Percentiles rank a stretch among this genome's conserved stretches.
phyloP scores from a whole-genome alignment of 495 filamentous ascomycete genomes.

The Aspergillus asperescens region DNA sequence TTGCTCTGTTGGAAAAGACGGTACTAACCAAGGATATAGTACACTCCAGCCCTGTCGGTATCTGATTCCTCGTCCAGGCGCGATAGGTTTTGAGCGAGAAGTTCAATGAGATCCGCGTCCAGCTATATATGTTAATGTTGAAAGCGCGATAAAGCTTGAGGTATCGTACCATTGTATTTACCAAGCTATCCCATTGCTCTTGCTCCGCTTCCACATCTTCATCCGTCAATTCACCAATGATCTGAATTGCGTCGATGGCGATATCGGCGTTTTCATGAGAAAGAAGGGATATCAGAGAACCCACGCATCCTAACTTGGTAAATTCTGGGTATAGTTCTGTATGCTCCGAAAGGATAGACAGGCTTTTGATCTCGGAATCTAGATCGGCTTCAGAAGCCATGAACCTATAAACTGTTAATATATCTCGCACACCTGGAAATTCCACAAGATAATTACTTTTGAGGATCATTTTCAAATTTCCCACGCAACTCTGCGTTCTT shows the following conservation, averaged over 20 bases:
- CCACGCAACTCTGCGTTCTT: slow-evolving; percentile 91
- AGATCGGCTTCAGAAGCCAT: slow-evolving; percentile 86
- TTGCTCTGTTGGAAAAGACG: neutral
- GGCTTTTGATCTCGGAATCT: slow-evolving; percentile 80
- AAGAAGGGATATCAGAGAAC: slow-evolving; percentile 70
- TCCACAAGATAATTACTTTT: slow-evolving; percentile 58
- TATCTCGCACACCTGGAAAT: neutral
- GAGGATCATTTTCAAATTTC: slow-evolving; percentile 77
- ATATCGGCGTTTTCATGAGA: slow-evolving; percentile 98
- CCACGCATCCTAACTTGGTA: slow-evolving; percentile 68
- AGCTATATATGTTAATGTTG: slow-evolving; percentile 38
- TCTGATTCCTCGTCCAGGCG: slow-evolving; percentile 77
- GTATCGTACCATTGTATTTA: slow-evolving; percentile 64
- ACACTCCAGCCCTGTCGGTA: slow-evolving; percentile 75
- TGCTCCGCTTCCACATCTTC: slow-evolving; percentile 85
- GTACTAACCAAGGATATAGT: slow-evolving; percentile 64
- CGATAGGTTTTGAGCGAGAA: slow-evolving; percentile 79
- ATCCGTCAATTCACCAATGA: slow-evolving; percentile 87
- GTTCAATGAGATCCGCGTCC: slow-evolving; percentile 74
- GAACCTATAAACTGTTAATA: slow-evolving; percentile 44
- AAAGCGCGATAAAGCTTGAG: no score
- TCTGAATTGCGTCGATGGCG: slow-evolving; percentile 85
- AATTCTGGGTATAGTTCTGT: slow-evolving; percentile 82
- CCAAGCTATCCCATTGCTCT: slow-evolving; percentile 75
- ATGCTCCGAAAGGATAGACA: slow-evolving; percentile 85